A percentile compares a stretch with the other conserved stretches of the same genome.
phyloP scores from a whole-genome alignment of 2,329 filamentous ascomycete genomes.

The Diaporthe destruens region DNA sequence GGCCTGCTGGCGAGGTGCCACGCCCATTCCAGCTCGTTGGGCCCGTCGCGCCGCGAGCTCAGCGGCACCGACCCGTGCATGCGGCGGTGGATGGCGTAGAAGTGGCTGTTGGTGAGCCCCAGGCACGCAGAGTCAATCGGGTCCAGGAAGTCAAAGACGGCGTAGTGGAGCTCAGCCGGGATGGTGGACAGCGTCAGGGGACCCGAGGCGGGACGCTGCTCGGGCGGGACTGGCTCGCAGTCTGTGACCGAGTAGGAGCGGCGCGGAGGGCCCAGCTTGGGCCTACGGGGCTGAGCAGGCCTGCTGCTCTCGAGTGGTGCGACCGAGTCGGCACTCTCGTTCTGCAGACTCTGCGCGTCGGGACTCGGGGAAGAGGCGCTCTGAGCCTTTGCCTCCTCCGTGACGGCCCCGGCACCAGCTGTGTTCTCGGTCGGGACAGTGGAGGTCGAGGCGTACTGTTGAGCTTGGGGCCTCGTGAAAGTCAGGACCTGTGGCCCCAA shows the following conservation, averaged over 20 bases:
- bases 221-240: constrained; percentile 66
- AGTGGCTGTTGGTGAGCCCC: constrained; percentile 68
- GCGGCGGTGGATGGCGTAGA: constrained; percentile 70
- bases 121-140: constrained; percentile 74
- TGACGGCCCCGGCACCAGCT: background rate
- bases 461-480: constrained; percentile 34
- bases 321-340: constrained; percentile 43
- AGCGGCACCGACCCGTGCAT: constrained; percentile 70
- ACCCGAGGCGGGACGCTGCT: constrained; percentile 58
- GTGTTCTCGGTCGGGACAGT: constrained; percentile 9
- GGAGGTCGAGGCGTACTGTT: constrained; percentile 28
- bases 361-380: background rate
- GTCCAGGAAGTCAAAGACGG: constrained; percentile 72
- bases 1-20: constrained; percentile 67
- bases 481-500: constrained; percentile 40
- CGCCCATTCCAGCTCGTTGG: constrained; percentile 74
- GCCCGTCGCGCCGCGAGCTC: constrained; percentile 67
- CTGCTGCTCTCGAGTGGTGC: constrained; percentile 42
- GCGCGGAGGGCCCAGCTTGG: constrained; percentile 59
- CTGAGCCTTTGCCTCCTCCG: constrained; percentile 8
- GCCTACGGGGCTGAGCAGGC: constrained; percentile 46
- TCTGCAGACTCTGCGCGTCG: constrained; percentile 31
- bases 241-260: constrained; percentile 73
- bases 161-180: constrained; percentile 70
- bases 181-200: constrained; percentile 64